Evolutionary conservation across 352 stramenopile genomes (phyloP), one percentile per base, ranked within the genome.

Genomic region (Phytophthora litchii): DNA sequence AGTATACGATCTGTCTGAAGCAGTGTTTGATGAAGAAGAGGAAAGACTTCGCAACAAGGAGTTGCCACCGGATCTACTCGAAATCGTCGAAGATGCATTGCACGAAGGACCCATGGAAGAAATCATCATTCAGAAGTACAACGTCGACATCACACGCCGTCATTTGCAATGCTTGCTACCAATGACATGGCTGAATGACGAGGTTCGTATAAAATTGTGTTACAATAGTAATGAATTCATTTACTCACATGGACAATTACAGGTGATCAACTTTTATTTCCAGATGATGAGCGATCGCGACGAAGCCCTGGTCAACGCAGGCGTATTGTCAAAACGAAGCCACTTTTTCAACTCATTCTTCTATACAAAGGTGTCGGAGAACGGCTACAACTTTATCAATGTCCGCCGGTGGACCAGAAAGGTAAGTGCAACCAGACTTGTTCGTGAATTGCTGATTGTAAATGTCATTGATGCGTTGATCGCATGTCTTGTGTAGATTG

Each of bases 271-370:
- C 55, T 95, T 95, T 78, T 95, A 84, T 59, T 86, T 92, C 58
- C 74, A 94, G 57, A 46, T 95, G 64, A 76, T 95, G 42, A 80
- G 59, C 16, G 83, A 93, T 36, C 81, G 84, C 29, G 85, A 95
- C 43, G 72, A 74, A 49, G 67, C 54, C 25, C 60, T 95, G 0
- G 79, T 90, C 3, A 79, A 72, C 21, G 63, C 61, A 29, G 73
- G 80, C 0, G 51, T 65, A 19, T 36, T 93, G 23, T 17, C 64
- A 8, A 91, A 79, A 52, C 70, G 66, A 1, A 91, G 79, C 31
- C 84, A 93, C 31, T 95, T 94, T 56, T 94, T 94, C 78, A 95
- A 90, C 54, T 94, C 86, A 40, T 95, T 95, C 37, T 94, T 95
- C 54, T 92, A 89, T 50, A 82, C 83, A 0, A 92, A 92, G 44